Conservation (phyloP, 305 asterid genomes). For the Fraxinus xanthoxyloides region DNA sequence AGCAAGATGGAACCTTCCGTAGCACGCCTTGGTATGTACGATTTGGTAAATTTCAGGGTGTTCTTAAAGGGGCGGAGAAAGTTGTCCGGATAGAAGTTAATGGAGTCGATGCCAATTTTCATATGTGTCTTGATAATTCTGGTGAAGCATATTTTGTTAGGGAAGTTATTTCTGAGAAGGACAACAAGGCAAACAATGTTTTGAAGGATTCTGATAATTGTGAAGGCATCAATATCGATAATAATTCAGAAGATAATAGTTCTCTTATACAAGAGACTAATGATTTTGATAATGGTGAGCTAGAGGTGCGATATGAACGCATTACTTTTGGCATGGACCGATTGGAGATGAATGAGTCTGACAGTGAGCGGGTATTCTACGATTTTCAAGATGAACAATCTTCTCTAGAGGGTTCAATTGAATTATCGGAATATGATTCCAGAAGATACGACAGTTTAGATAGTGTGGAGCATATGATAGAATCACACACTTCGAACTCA, state of each 20-base stretch:
- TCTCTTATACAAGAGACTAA: conserved; percentile 32
- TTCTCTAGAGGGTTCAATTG: conserved; percentile 57
- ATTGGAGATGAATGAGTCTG: conserved; percentile 47
- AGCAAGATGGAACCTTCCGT: conserved; percentile 71
- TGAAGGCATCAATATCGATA: conserved; percentile 25
- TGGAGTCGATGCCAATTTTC: conserved; percentile 71
- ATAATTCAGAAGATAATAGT: conserved; percentile 30
- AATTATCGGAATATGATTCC: conserved; percentile 65
- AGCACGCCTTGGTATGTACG: conserved; percentile 95
- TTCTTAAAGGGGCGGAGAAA: conserved; percentile 83
- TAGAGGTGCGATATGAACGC: conserved; percentile 60
- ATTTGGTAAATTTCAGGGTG: conserved; percentile 92
- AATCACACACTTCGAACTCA: conserved; percentile 41
- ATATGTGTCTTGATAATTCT: conserved; percentile 75
- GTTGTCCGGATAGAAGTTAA: conserved; percentile 79
- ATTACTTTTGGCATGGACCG: conserved; percentile 18
- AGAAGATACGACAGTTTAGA: conserved; percentile 57
- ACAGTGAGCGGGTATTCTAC: conserved; percentile 57
- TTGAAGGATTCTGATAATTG: conserved; percentile 29
- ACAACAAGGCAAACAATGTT: conserved; percentile 23
- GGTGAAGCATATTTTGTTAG: conserved; percentile 87
- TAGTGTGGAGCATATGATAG: conserved; percentile 48
- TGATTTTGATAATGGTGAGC: conserved; percentile 37
- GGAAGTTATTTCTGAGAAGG: conserved; percentile 47
- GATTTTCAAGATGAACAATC: conserved; percentile 71